Percentiles rank a stretch among this genome's conserved stretches.
These are phyloP conservation scores for Phytopythium delawarense DNA, from an alignment of 352 stramenopile genomes.

Conservation along the genomic window DNA sequence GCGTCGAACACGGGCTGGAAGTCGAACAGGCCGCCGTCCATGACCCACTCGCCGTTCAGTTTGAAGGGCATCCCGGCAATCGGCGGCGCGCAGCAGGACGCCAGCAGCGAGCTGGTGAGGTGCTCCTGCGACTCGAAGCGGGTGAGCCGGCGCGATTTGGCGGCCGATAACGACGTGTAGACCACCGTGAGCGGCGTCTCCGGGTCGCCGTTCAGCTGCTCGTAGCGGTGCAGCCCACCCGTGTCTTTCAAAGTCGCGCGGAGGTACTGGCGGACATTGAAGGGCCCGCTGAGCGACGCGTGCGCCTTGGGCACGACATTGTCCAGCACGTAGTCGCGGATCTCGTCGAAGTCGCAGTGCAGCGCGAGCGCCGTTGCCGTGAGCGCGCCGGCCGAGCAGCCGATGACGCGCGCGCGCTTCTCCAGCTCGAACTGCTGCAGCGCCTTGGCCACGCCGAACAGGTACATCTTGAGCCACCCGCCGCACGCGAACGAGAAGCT, in stretches of 20 bases:
- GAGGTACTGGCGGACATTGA: conserved; percentile 67
- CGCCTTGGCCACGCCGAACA: conserved; percentile 84
- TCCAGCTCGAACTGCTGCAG: conserved; percentile 74
- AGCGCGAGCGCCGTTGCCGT: conserved; percentile 68
- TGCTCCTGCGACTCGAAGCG: conserved; percentile 64
- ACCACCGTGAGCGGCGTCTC: conserved; percentile 50
- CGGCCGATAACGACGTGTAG: conserved; percentile 71
- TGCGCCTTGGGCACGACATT: conserved; percentile 55
- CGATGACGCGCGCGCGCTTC: conserved; percentile 55
- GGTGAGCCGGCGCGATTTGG: conserved; percentile 59
- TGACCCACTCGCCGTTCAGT: conserved; percentile 80
- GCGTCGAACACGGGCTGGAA: conserved; percentile 77
- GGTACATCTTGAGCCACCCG: conserved; percentile 88
- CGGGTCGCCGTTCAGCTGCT: conserved; percentile 38
- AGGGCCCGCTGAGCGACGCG: conserved; percentile 44
- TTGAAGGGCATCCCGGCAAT: conserved; percentile 83
- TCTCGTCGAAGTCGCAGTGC: conserved; percentile 67
- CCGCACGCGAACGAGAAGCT: conserved; percentile 87
- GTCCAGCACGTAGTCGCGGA: conserved; percentile 56
- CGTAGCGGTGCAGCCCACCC: conserved; percentile 40
- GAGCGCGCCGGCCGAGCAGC: conserved; percentile 72
- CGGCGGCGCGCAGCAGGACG: conserved; percentile 74
- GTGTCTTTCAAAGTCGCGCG: conserved; percentile 32
- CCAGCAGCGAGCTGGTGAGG: conserved; percentile 57
- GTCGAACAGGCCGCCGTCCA: conserved; percentile 81